Conservation (phyloP, 371 early-diverging fungal genomes). For the Mortierella sp. region DNA sequence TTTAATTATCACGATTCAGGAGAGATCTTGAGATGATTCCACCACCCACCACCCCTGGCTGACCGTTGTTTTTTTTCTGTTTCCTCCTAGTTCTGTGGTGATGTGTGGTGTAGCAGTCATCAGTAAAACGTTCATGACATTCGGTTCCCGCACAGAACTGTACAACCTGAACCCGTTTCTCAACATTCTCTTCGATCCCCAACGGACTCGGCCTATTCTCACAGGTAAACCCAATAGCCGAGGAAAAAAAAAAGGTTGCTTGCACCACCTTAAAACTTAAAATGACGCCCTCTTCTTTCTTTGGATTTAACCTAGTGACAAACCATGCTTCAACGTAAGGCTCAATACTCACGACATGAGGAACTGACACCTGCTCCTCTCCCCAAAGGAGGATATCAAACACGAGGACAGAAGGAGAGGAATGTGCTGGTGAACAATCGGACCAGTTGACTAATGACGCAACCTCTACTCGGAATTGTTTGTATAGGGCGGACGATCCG, state of each 20-base stretch:
- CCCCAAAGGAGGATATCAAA: too few relatives aligned
- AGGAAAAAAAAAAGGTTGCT: not conserved
- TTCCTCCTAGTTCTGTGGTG: constrained; percentile 20
- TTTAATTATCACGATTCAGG: too few relatives aligned
- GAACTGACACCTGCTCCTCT: not conserved
- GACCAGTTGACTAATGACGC: too few relatives aligned
- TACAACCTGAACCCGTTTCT: constrained; percentile 71
- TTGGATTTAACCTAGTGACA: constrained; percentile 20
- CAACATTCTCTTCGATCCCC: constrained; percentile 61
- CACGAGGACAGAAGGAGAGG: too few relatives aligned
- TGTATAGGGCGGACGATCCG: constrained; percentile 82
- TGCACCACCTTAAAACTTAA: not conserved
- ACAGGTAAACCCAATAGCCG: constrained; percentile 60
- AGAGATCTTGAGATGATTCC: too few relatives aligned
- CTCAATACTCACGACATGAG: not conserved
- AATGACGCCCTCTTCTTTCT: not conserved
- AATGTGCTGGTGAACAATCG: too few relatives aligned
- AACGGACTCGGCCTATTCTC: constrained; percentile 69
- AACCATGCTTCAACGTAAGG: constrained; percentile 47
- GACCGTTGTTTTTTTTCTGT: not conserved
- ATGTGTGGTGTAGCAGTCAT: constrained; percentile 45
- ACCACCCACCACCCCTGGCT: too few relatives aligned
- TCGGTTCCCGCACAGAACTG: constrained; percentile 62
- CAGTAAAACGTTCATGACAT: constrained; percentile 64
- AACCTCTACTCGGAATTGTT: not conserved